Base-by-base conservation (phyloP, 306 rosid species). In the Dalbergia oliveri region DNA sequence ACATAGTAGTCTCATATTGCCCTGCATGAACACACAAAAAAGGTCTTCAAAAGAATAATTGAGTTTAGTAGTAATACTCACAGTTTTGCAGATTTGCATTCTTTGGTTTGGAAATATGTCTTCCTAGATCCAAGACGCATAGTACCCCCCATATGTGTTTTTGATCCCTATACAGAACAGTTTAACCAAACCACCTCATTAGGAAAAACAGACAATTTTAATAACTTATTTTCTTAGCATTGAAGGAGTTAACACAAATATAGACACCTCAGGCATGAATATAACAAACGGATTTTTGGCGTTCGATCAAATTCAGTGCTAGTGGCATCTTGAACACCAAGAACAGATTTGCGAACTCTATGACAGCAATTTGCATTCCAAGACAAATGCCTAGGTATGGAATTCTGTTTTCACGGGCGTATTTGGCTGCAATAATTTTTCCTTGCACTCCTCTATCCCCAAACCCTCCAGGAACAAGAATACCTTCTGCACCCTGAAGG, bases 51-150 rank as follows among this genome's bases (percentile, higher is more conserved):
- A 71, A 54, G 50, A 70, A 72, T 1, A 33, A 16, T 60, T 63
- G 45, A 62, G 71, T 18, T 13, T 33, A 75, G 31, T 34, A 37
- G 59, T 60, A 77, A 45, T 13, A 77, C 97, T 90, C 80, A 95
- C 99, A 95, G 70, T 82, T 87, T 95, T 54, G 97, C 93, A 78
- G 99, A 91, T 85, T 88, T 91, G 90, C 91, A 91, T 75, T 88
- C 94, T 72, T 69, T 80, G 59, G 80, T 79, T 19, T 90, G 91
- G 78, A 95, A 93, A 83, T 71, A 88, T 12, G 99, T 95, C 85
- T 87, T 95, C 87, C 98, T 88, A 44, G 97, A 95, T 64, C 99
- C 99, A 45, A 93, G 88, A 16, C 99, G 97, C 99, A 95, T 95
- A 34, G 99, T 95, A 4, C 93, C 99, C 51, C 98, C 99, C 99